A percentile compares a stretch with the other conserved stretches of the same genome.
phyloP scores from a whole-genome alignment of 768 basidiomycete genomes.

The Pleurotus tuber-regium region DNA sequence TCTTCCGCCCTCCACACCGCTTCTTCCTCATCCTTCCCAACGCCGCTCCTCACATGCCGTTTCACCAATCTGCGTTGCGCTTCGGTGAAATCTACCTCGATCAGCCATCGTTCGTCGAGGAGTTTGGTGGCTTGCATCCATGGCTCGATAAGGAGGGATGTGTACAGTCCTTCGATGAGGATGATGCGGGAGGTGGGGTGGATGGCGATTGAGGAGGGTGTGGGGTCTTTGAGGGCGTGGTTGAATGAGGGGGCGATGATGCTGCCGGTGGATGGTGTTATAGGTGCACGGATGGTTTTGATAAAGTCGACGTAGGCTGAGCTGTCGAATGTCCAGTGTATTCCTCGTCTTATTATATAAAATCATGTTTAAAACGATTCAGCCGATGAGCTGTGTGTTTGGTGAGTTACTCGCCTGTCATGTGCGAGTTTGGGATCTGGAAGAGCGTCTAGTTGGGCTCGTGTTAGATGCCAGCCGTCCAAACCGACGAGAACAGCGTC shows the following conservation, averaged over 20 bases:
- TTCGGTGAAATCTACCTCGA: conserved; percentile 54
- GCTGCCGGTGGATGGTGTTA: conserved; percentile 19
- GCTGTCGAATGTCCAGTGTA: conserved; percentile 90
- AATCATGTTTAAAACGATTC: no score
- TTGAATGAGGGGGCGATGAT: conserved; percentile 81
- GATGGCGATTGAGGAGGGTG: conserved; percentile 55
- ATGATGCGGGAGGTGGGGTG: conserved; percentile 66
- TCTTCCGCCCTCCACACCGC: conserved; percentile 70
- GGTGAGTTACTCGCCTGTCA: conserved; percentile 40
- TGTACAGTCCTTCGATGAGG: conserved; percentile 89
- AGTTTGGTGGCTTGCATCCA: conserved; percentile 66
- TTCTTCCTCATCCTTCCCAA: conserved; percentile 61
- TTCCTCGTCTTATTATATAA: conserved; percentile 63
- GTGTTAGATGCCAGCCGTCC: conserved; percentile 91
- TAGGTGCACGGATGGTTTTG: conserved; percentile 41
- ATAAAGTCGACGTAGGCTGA: conserved; percentile 70
- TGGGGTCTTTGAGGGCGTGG: conserved; percentile 86
- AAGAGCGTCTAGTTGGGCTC: conserved; percentile 72
- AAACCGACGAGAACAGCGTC: conserved; percentile 70
- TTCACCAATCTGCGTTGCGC: conserved; percentile 61
- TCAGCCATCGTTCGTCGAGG: conserved; percentile 79
- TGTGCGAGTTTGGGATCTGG: conserved; percentile 76
- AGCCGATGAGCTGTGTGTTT: no score
- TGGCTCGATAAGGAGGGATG: conserved; percentile 66
- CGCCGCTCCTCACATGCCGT: conserved; percentile 77